A percentile compares a stretch with the other conserved stretches of the same genome.
phyloP scores from a whole-genome alignment of 441 rosid species.

The Viola pubescens region DNA sequence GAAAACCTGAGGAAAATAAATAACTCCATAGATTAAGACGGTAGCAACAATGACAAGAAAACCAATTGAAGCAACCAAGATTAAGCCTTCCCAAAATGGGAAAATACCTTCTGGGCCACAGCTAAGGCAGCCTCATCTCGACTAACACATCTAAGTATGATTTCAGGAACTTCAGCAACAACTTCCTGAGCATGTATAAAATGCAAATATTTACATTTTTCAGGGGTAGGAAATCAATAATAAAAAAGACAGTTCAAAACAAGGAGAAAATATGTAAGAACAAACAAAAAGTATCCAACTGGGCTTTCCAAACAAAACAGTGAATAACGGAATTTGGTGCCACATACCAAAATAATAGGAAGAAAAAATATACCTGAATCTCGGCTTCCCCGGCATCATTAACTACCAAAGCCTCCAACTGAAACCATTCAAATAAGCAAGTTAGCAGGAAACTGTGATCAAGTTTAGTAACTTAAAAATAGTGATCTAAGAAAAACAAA shows the following conservation, averaged over 20 bases:
- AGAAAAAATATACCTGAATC: constrained; percentile 56
- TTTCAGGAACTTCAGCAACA: constrained; percentile 89
- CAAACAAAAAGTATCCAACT: too few species aligned
- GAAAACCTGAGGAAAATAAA: constrained; percentile 50
- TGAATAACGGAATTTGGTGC: not conserved
- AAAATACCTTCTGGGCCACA: constrained; percentile 80
- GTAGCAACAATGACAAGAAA: constrained; percentile 3
- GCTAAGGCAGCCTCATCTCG: constrained; percentile 98
- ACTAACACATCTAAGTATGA: constrained; percentile 86
- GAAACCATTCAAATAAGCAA: constrained; percentile 25
- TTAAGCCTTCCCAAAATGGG: constrained; percentile 1
- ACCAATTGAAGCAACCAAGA: not conserved
- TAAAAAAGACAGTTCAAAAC: not conserved
- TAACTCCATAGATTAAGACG: not conserved
- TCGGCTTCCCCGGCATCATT: constrained; percentile 72
- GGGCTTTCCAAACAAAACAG: not conserved
- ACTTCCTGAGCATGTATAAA: constrained; percentile 42
- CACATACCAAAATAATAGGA: constrained; percentile 7
- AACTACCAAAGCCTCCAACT: constrained; percentile 79
- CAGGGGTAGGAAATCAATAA: not conserved
- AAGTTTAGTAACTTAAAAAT: not conserved
- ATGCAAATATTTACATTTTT: not conserved
- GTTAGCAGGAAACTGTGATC: constrained; percentile 18
- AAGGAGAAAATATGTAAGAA: not conserved
- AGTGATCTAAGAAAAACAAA: not conserved